Evolutionary conservation across 768 basidiomycete species (phyloP), one percentile per base, ranked within the genome.

Genomic region (Myochromella boudieri): DNA sequence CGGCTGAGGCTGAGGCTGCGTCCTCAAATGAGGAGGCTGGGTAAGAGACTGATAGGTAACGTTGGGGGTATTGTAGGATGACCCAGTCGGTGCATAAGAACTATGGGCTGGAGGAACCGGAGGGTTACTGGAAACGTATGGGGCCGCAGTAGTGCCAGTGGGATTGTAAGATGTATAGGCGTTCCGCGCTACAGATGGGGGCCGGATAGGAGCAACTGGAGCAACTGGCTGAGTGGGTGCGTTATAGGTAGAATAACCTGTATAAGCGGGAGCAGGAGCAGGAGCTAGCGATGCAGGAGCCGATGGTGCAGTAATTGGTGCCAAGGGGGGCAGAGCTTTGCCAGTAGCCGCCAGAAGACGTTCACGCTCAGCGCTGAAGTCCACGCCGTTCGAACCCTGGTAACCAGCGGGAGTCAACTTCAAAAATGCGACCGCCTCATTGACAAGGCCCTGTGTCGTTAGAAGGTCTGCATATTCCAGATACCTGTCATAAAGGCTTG

Each of bases 401-500:
- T 97, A 98, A 41, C 82, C 84, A 9, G 68, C 56, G 1, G 97
- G 97, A 0, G 85, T 91, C 55, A 91, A 68, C 58, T 81, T 78
- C 63, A 97, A 68, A 65, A 91, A 95, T 32, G 75, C 73, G 18
- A 84, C 77, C 0, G 94, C 95, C 45, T 94, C 84, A 55, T 84
- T 79, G 39, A 94, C 70, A 15, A 95, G 76, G n/a, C 95, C 95
- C 61, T 98, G 95, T 0, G 85, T 78, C 5, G 89, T 89, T 20
- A 99, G 76, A 42, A 97, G 70, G 53, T 97, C 91, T 2, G 95
- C 93, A 57, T 98, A 99, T 65, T 98, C 97, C 59, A 90, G 84
- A 72, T 97, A 98, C 11, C 87, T 80, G 60, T 97, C 94, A 60
- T 99, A 98, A 37, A 99, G 68, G 7, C 72, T 74, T 0, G 90